Percentiles rank a stretch among this genome's conserved stretches.
Evolutionary conservation across 768 basidiomycete species (phyloP).

Genomic region (Agaricus bisporus): DNA sequence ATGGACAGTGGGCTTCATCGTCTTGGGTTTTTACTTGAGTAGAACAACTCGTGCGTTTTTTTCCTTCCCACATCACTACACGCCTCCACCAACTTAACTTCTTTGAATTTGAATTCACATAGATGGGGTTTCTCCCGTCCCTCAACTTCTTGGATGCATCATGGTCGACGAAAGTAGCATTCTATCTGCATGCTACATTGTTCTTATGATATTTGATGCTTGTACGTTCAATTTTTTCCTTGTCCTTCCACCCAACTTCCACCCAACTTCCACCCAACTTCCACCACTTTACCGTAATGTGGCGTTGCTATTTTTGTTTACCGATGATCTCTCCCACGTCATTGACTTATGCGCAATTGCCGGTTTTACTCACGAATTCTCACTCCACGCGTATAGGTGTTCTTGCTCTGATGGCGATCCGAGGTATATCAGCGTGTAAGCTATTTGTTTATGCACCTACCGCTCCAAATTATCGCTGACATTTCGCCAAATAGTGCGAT

Average conservation of each 20-base stretch:
- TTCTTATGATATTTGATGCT: slow-evolving; percentile 7
- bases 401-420: slow-evolving; percentile 5
- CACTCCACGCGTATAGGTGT: background rate
- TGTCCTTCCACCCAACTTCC: background rate
- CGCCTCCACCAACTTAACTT: background rate
- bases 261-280: too few relatives aligned
- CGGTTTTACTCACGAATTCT: background rate
- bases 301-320: background rate
- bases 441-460: background rate
- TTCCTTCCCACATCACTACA: too few relatives aligned
- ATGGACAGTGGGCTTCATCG: slow-evolving; percentile 4
- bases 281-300: background rate
- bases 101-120: background rate
- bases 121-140: slow-evolving; percentile 6
- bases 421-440: slow-evolving; percentile 9
- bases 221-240: background rate
- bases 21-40: slow-evolving; percentile 2
- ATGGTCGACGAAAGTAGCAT: background rate
- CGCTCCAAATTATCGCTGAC: background rate
- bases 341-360: too few relatives aligned
- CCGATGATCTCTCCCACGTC: background rate
- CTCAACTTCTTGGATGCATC: slow-evolving; percentile 8
- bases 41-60: background rate
- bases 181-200: slow-evolving; percentile 3
- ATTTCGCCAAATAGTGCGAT: background rate